A percentile compares a stretch with the other conserved stretches of the same genome.
Conservation (phyloP, 2,329 filamentous ascomycete genomes). For the Ceratocystis albifundus region DNA sequence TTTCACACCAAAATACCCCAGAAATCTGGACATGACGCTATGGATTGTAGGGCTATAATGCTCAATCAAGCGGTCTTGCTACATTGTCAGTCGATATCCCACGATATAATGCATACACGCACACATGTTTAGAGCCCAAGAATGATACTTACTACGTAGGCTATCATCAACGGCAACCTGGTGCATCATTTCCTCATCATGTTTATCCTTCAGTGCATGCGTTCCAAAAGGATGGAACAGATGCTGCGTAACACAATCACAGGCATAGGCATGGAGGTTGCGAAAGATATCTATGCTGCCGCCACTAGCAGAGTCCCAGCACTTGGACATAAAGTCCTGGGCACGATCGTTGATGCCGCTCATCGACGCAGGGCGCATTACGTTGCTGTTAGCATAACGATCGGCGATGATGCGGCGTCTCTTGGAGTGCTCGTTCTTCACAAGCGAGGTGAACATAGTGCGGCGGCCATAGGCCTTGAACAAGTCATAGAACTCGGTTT, state of each 20-base stretch:
- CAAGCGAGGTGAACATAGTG: slow-evolving; percentile 50
- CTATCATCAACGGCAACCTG: slow-evolving; percentile 58
- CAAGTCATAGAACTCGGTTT: slow-evolving; percentile 52
- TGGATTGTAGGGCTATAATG: slow-evolving; percentile 46
- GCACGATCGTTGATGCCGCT: slow-evolving; percentile 48
- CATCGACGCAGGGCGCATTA: slow-evolving; percentile 45
- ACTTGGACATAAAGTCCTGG: slow-evolving; percentile 43
- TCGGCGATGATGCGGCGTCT: slow-evolving; percentile 54
- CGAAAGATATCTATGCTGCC: slow-evolving; percentile 51
- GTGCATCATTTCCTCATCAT: slow-evolving; percentile 56
- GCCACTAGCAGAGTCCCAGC: slow-evolving; percentile 33
- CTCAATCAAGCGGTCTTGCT: slow-evolving; percentile 48
- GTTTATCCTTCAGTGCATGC: slow-evolving; percentile 42
- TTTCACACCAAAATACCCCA: slow-evolving; percentile 38
- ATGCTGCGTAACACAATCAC: slow-evolving; percentile 57
- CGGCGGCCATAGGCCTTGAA: slow-evolving; percentile 47
- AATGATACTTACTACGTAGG: slow-evolving; percentile 45
- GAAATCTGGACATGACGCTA: slow-evolving; percentile 35
- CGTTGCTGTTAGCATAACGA: slow-evolving; percentile 56
- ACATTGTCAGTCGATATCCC: background rate
- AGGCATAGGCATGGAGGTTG: slow-evolving; percentile 53
- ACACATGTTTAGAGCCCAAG: background rate
- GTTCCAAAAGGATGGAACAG: slow-evolving; percentile 57
- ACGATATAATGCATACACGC: background rate
- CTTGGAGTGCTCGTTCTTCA: slow-evolving; percentile 50